Conservation (phyloP, 2,329 filamentous ascomycete genomes). For the Aureobasidium melanogenum region DNA sequence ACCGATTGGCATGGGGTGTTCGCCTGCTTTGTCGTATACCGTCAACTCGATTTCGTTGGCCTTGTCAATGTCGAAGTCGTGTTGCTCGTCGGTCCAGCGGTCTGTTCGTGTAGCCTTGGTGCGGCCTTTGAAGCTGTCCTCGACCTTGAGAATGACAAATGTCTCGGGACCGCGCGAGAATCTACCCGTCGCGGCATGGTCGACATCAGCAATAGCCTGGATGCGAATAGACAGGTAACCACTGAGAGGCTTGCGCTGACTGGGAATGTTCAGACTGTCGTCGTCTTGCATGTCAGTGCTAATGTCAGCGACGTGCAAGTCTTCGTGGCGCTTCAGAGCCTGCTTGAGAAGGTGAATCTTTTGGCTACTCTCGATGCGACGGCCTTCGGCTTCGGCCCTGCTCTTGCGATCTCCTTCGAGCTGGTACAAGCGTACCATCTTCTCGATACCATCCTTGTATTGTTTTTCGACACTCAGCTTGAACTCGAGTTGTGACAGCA, state of each 20-base stretch:
- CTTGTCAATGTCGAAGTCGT: conserved; percentile 92
- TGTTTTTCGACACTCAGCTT: conserved; percentile 98
- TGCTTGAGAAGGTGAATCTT: conserved; percentile 95
- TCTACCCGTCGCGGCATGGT: conserved; percentile 72
- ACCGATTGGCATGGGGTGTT: conserved; percentile 84
- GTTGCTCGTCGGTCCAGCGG: conserved; percentile 83
- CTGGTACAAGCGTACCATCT: conserved; percentile 96
- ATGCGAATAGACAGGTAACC: conserved; percentile 82
- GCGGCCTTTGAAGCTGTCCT: conserved; percentile 82
- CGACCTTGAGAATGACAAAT: conserved; percentile 91
- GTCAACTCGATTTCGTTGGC: conserved; percentile 97
- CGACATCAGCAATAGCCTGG: conserved; percentile 84
- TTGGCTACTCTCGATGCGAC: conserved; percentile 89
- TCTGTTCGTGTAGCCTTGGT: conserved; percentile 81
- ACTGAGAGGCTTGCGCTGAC: conserved; percentile 89
- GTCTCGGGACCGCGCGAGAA: conserved; percentile 91
- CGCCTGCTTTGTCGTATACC: conserved; percentile 87
- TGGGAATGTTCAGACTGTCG: conserved; percentile 92
- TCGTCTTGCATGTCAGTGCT: conserved; percentile 77
- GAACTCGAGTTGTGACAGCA: conserved; percentile 97
- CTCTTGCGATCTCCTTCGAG: conserved; percentile 97
- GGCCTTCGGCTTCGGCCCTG: conserved; percentile 80
- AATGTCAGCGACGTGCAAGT: conserved; percentile 81
- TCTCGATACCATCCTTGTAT: conserved; percentile 97
- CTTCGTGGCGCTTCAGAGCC: conserved; percentile 92